Evolutionary conservation across 148 eudicot species (phyloP), one percentile per base, ranked within the genome.

Genomic region (Linanthus parryae): DNA sequence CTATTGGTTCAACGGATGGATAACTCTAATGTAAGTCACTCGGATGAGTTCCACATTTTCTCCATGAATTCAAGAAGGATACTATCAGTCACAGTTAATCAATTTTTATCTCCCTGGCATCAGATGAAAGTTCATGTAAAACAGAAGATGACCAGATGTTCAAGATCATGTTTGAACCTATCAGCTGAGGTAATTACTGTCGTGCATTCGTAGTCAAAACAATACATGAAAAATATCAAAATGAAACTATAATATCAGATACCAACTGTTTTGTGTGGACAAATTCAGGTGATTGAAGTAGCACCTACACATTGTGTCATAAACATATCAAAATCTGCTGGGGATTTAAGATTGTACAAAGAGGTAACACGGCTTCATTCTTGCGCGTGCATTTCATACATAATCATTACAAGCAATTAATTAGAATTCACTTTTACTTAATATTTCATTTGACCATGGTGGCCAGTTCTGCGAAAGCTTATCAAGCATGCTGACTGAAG

Each of bases 381-480:
- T 31, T 5, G 7, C 11, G 35, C 35, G 5, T 31, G 5, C 5
- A 31, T 5, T 31, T 31, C 5, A 31, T 31, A 31, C 35, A 5
- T 31, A 5, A 5, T 5, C 5, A 31, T 31, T 5, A 5, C 35
- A 31, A 48, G 0, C 1, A 48, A 3, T n/a, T 48, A 6, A 26
- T 48, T 28, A 3, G 18, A 28, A 31, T 40, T 29, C 14, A 39
- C 16, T 18, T 12, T 41, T 13, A 28, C 52, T 27, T 28, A 40
- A 13, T 29, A 33, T 70, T 19, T 40, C 19, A 38, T 54, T 16
- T 29, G 17, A 53, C 25, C 3, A 20, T 59, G 35, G 16, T 45
- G 47, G 58, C 47, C 78, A 79, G 84, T 79, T 79, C 67, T 79
- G 84, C 64, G 48, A 35, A 45, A 72, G 78, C 43, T 65, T 79